Evolutionary conservation across 495 filamentous ascomycete genomes (phyloP).

Genomic region (Darksidea phi): DNA sequence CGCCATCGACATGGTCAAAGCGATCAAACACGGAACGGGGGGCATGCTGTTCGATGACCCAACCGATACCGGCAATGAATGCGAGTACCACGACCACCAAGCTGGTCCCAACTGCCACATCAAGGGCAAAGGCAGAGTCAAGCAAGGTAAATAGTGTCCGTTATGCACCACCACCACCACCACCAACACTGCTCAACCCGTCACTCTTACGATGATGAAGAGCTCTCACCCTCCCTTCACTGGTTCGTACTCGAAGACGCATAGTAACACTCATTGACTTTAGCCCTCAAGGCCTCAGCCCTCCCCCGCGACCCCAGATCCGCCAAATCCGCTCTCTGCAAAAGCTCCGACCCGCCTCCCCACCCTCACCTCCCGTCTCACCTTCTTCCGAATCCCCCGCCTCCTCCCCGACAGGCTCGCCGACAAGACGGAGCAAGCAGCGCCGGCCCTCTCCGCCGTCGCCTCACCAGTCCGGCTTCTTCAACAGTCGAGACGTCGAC

Average conservation of each 20-base stretch:
- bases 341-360: slow-evolving; percentile 20
- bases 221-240: slow-evolving; percentile 12
- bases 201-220: slow-evolving; percentile 28
- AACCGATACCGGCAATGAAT: slow-evolving; percentile 44
- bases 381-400: slow-evolving; percentile 10
- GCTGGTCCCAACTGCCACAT: slow-evolving; percentile 41
- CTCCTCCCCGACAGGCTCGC: slow-evolving; percentile 28
- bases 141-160: slow-evolving; percentile 38
- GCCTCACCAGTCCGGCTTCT: slow-evolving; percentile 31
- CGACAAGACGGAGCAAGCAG: slow-evolving; percentile 22
- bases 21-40: slow-evolving; percentile 48
- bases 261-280: slow-evolving; percentile 35
- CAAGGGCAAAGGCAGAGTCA: slow-evolving; percentile 36
- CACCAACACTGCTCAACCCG: slow-evolving; percentile 11
- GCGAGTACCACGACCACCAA: slow-evolving; percentile 50
- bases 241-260: slow-evolving; percentile 23
- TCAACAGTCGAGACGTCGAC: slow-evolving; percentile 30
- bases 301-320: slow-evolving; percentile 26
- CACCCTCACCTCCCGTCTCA: slow-evolving; percentile 29
- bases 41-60: slow-evolving; percentile 51
- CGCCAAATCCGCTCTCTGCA: slow-evolving; percentile 22
- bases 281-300: slow-evolving; percentile 27
- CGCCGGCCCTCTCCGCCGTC: slow-evolving; percentile 35
- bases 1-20: slow-evolving; percentile 50
- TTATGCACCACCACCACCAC: slow-evolving; percentile 7